These are phyloP conservation scores for Blastobotrys apis DNA, from an alignment of 1,139 yeast species.

Conservation along the genomic window DNA sequence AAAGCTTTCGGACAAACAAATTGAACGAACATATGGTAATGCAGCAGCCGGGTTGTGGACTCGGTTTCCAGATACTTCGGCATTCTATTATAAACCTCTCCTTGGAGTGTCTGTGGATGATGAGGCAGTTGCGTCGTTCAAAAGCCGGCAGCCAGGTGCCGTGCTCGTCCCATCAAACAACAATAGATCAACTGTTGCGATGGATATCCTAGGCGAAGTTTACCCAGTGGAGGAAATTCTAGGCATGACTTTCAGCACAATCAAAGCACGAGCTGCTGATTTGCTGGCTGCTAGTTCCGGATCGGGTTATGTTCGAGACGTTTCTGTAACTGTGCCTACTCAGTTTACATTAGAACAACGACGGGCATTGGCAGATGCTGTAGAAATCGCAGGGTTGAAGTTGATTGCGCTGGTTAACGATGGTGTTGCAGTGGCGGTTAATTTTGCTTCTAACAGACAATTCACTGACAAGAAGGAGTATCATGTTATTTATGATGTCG, in stretches of 20 bases:
- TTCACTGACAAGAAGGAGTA: conserved; percentile 46
- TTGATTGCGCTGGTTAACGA: conserved; percentile 75
- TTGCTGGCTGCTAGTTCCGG: conserved; percentile 38
- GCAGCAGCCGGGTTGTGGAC: conserved; percentile 66
- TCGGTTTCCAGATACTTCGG: conserved; percentile 68
- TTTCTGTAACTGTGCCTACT: conserved; percentile 74
- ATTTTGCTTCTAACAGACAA: conserved; percentile 54
- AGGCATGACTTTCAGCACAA: conserved; percentile 75
- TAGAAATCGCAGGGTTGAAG: conserved; percentile 63
- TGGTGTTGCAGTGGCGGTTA: conserved; percentile 85
- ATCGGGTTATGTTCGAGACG: conserved; percentile 52
- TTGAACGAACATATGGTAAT: conserved; percentile 77
- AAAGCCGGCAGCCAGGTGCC: conserved; percentile 58
- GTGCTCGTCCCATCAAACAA: conserved; percentile 45
- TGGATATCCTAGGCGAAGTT: conserved; percentile 44
- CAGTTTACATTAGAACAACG: conserved; percentile 63
- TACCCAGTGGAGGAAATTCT: conserved; percentile 72
- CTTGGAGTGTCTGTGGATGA: conserved; percentile 61
- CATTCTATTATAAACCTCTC: conserved; percentile 63
- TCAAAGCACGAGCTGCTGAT: conserved; percentile 58
- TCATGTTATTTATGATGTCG: conserved; percentile 81
- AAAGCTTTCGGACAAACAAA: conserved; percentile 38
- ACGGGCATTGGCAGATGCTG: conserved; percentile 67
- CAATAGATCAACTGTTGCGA: conserved; percentile 51
- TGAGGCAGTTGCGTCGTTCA: conserved; percentile 42